Conservation (phyloP, 305 asterid genomes). For the Rubia peregrina region DNA sequence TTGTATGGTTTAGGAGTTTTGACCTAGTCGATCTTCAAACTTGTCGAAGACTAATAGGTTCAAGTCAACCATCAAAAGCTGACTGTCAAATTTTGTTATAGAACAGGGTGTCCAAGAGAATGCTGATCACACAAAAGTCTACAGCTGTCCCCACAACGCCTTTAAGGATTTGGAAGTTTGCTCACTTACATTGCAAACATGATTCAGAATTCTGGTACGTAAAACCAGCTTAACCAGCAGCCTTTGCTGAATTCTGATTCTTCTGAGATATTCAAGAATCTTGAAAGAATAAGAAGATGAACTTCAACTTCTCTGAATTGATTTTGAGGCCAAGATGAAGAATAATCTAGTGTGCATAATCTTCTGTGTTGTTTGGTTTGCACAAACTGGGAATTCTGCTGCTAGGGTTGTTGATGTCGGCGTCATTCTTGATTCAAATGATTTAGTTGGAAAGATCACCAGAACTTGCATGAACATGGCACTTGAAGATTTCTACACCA, state of each 20-base stretch:
- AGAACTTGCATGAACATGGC: conserved; percentile 34
- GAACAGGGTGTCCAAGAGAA: background rate
- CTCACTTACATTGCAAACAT: no score
- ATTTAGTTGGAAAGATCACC: conserved; percentile 26
- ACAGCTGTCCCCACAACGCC: background rate
- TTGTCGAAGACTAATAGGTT: no score
- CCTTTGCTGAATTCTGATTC: background rate
- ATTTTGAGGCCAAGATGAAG: background rate
- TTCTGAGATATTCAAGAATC: background rate
- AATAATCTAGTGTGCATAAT: background rate
- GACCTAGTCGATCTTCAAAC: no score
- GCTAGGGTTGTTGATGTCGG: conserved; percentile 30
- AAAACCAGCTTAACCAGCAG: background rate
- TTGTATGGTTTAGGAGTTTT: no score
- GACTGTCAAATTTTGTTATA: no score
- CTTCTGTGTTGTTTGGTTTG: background rate
- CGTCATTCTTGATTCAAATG: conserved; percentile 33
- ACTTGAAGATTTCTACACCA: conserved; percentile 26
- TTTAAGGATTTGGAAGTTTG: background rate
- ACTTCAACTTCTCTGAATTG: background rate
- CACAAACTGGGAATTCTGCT: background rate
- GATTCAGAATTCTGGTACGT: no score
- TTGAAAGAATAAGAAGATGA: background rate
- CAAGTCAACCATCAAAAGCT: no score
- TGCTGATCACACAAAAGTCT: background rate